Base-by-base conservation (phyloP, 2,329 filamentous ascomycete species). In the Colletotrichum tropicicola region DNA sequence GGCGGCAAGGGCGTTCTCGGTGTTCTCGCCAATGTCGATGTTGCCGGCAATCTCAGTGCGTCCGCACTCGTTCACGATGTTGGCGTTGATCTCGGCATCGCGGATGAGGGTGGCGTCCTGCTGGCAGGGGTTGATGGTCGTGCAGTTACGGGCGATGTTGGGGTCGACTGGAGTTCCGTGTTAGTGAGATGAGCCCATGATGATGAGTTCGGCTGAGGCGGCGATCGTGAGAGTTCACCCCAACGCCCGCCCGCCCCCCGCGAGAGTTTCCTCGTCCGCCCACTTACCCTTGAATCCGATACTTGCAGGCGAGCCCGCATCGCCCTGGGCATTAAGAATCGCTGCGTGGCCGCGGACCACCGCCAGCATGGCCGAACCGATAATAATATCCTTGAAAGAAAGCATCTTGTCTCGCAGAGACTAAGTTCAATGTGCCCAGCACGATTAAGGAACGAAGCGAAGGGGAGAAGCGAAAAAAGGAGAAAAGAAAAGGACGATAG, bases 21-120 rank as follows among this genome's bases (percentile, higher is more conserved):
- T 87, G 68, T 82, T 83, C 73, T 85, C 82, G 37, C 82, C 83
- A 56, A 90, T 80, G 67, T 90, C 86, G 71, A 91, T 91, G 78
- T 85, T 87, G 47, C 89, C 89, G 57, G 78, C 71, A 49, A 86
- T 73, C 73, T 89, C 81, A 8, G 88, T 91, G 66, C 88, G 83
- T 45, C 89, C 89, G 71, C 89, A 91, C 62, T 85, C 81, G 69
- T 87, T 87, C 51, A 87, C 86, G 7, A 84, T 73, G 70, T 86
- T 86, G 56, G 79, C 75, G 6, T 69, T 66, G 69, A 87, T 83
- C 77, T 87, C 81, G 15, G 82, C 83, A 62, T 88, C 85, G 55
- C 83, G 82, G 75, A 91, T 91, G 71, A 90, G 83, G 56, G 87
- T 89, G 10, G 87, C 81, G 62, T 91, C 89, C 68, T 87, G 85